Percentiles rank a stretch among this genome's conserved stretches.
Evolutionary conservation across 805 yeast genomes (phyloP).

Genomic region (Starmerella vaccinii): DNA sequence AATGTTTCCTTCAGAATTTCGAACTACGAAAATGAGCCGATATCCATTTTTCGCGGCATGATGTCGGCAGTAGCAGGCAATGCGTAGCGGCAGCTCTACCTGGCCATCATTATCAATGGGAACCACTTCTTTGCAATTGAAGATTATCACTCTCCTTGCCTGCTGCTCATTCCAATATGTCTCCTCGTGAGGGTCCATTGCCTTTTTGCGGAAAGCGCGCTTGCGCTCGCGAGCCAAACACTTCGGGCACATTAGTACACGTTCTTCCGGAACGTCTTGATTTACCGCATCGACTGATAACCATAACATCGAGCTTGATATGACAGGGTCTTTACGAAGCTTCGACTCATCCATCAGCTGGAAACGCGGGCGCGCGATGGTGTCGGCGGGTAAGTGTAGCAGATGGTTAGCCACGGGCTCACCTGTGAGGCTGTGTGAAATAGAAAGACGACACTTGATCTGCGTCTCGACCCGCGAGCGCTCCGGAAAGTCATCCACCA

Average conservation of each 20-base stretch:
- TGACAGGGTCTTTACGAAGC: conserved; percentile 19
- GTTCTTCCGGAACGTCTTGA: conserved; percentile 33
- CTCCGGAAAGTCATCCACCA: conserved; percentile 54
- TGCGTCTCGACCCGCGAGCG: conserved; percentile 93
- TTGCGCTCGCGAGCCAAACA: conserved; percentile 90
- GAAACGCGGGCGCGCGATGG: conserved; percentile 77
- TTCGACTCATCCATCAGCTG: conserved; percentile 40
- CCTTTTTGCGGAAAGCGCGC: conserved; percentile 85
- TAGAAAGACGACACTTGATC: conserved; percentile 58
- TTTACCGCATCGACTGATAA: conserved; percentile 76
- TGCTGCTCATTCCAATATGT: conserved; percentile 69
- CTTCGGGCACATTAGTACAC: conserved; percentile 74
- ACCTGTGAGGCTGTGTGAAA: conserved; percentile 43
- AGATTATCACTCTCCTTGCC: conserved; percentile 73
- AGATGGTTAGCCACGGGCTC: conserved; percentile 57
- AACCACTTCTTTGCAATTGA: conserved; percentile 82
- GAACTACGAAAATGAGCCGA: conserved; percentile 51
- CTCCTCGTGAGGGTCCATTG: conserved; percentile 60
- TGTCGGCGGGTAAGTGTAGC: conserved; percentile 74
- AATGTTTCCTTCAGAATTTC: conserved; percentile 48
- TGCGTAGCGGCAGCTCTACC: conserved; percentile 51
- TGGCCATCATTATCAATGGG: conserved; percentile 23
- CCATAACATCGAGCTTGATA: conserved; percentile 24
- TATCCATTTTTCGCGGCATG: conserved; percentile 85
- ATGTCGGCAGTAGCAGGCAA: conserved; percentile 93